Evolutionary conservation across 352 stramenopile genomes (phyloP), one percentile per base, ranked within the genome.

Genomic region (Pythium aquatile): DNA sequence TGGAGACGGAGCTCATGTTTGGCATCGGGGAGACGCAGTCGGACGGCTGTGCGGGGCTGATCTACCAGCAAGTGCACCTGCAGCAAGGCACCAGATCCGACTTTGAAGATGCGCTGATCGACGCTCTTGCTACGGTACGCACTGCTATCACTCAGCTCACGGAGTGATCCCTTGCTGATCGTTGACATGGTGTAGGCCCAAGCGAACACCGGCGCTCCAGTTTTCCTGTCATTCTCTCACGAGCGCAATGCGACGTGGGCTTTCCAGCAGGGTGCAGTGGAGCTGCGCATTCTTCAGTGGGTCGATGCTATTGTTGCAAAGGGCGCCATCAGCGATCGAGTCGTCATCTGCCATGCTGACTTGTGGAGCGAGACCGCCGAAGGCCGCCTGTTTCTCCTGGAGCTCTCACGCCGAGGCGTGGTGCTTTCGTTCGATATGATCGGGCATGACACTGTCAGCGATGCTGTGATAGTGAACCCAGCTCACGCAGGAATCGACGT

Each of bases 291-390:
- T 28, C 54, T 59, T 2, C 24, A 60, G 2, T 93, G 77, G 79
- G 39, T 93, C 8, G 28, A 46, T 11, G 39, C 52, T 2, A 56
- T 93, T 2, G 20, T 83, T 13, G 26, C 54, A 24, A 64, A 72
- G 49, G 78, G 81, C 4, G 76, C 73, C 20, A 47, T 59, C 40
- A 1, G 71, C 73, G 40, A 76, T 39, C 47, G 75, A 40, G 32
- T 93, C n/a, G 72, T 92, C 0, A 20, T 94, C 5, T 92, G 82
- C 48, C 84, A 93, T 24, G 76, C 73, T 0, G 84, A 94, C 70
- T 71, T 77, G n/a, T 93, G 81, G 79, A 80, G 73, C 40, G 70
- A 74, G 11, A 70, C 62, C 26, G 30, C 59, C n/a, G 61, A 60
- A 0, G 14, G 47, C 0, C 55, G 58, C 17, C 13, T 49, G 9